Conservation (phyloP, 1,284 basidiomycete species). For the Melampsora abietis-canadensis region DNA sequence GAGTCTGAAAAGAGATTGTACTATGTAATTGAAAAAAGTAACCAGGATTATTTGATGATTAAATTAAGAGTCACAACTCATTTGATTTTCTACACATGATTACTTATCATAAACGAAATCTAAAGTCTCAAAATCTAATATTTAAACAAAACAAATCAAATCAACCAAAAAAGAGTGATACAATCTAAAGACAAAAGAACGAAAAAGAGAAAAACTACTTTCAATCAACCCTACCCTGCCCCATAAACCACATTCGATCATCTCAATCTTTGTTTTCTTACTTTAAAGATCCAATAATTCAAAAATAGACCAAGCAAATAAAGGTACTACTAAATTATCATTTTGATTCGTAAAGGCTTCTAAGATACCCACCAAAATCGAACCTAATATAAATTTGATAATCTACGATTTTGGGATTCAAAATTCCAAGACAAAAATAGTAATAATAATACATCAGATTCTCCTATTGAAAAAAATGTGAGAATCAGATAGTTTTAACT, state of each 20-base stretch:
- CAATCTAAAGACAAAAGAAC: neutral
- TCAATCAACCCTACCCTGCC: neutral
- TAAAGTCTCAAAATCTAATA: no score
- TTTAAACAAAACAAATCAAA: neutral
- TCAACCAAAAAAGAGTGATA: neutral
- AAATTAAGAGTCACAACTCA: no score
- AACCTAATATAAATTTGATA: neutral
- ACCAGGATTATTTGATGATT: no score
- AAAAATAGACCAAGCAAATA: slow-evolving; percentile 33
- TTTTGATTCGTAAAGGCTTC: slow-evolving; percentile 31
- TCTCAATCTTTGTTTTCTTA: no score
- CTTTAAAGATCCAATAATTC: slow-evolving; percentile 12
- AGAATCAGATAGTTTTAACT: neutral
- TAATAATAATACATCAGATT: neutral
- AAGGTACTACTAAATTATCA: slow-evolving; percentile 31
- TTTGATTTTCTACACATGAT: no score
- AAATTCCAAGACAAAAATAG: neutral
- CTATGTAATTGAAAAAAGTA: no score
- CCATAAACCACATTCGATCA: no score
- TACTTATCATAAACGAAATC: no score
- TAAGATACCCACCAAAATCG: neutral
- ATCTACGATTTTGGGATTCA: neutral
- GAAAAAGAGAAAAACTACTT: neutral
- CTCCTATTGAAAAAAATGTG: neutral
- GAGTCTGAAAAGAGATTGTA: no score